A percentile compares a stretch with the other conserved stretches of the same genome.
phyloP scores from a whole-genome alignment of 768 basidiomycete species.

The Cytidiella melzeri region DNA sequence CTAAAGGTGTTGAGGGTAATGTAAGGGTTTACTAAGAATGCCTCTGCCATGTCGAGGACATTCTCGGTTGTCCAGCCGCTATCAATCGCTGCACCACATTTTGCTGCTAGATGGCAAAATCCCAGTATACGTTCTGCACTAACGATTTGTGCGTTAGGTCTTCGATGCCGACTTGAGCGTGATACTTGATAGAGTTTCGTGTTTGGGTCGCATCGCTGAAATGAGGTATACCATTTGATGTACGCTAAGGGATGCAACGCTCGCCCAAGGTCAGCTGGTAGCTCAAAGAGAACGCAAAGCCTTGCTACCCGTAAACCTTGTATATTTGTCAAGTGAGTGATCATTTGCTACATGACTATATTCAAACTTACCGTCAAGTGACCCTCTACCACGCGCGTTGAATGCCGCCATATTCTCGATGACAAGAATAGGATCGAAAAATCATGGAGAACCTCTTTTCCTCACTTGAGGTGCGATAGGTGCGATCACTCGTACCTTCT shows the following conservation, averaged over 20 bases:
- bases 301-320: constrained; percentile 3
- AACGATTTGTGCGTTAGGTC: constrained; percentile 4
- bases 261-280: constrained; percentile 2
- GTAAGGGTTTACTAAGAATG: constrained; percentile 6
- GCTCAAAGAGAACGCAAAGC: constrained; percentile 6
- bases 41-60: neutral
- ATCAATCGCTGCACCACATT: neutral
- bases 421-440: constrained; percentile 2
- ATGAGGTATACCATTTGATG: constrained; percentile 9
- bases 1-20: neutral
- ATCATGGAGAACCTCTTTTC: neutral
- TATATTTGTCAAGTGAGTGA: neutral
- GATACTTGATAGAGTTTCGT: constrained; percentile 3
- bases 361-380: constrained; percentile 2
- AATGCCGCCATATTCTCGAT: constrained; percentile 1
- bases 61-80: constrained; percentile 1
- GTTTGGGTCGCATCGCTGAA: neutral
- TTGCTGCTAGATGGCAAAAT: neutral
- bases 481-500: neutral
- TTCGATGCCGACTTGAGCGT: neutral
- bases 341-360: neutral
- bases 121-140: neutral
- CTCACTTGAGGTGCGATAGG: neutral
- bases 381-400: neutral
- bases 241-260: constrained; percentile 3